Percentiles rank a stretch among this genome's conserved stretches.
phyloP scores from a whole-genome alignment of 352 stramenopile species.

The Phytophthora chlamydospora region DNA sequence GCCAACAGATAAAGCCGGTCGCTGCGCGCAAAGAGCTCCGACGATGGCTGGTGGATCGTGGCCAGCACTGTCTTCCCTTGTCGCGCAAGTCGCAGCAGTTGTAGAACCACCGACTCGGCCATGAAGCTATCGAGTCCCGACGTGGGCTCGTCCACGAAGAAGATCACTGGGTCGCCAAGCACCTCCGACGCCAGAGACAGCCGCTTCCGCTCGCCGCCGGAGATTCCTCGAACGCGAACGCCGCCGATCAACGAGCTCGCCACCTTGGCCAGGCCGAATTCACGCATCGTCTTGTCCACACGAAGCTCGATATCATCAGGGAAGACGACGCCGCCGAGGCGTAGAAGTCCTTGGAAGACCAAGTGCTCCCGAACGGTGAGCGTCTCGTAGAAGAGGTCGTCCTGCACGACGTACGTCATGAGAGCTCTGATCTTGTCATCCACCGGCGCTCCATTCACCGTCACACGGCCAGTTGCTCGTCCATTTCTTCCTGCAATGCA shows the following conservation, averaged over 20 bases:
- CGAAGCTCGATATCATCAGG: constrained; percentile 22
- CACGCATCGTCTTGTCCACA: constrained; percentile 47
- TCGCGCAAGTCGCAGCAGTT: constrained; percentile 63
- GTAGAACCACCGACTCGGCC: constrained; percentile 42
- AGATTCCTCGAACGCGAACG: constrained; percentile 50
- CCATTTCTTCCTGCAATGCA: constrained; percentile 91
- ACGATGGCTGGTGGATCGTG: constrained; percentile 86
- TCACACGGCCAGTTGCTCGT: constrained; percentile 55
- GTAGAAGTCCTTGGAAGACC: constrained; percentile 81
- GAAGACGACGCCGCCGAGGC: constrained; percentile 42
- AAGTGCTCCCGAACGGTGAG: constrained; percentile 91
- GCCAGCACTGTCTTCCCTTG: constrained; percentile 84
- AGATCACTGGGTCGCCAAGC: constrained; percentile 63
- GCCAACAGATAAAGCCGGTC: constrained; percentile 56
- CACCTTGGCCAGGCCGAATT: constrained; percentile 53
- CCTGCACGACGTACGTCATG: constrained; percentile 79
- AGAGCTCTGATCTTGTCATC: constrained; percentile 23
- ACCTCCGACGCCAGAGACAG: constrained; percentile 82
- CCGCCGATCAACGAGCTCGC: constrained; percentile 55
- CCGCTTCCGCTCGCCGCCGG: constrained; percentile 80
- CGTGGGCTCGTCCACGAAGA: constrained; percentile 87
- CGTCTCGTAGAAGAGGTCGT: constrained; percentile 89
- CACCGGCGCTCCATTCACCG: constrained; percentile 62
- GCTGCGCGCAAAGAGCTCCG: constrained; percentile 46
- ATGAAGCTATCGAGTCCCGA: constrained; percentile 63